phyloP scores from a whole-genome alignment of 352 stramenopile species.

The Plasmopara muralis region DNA sequence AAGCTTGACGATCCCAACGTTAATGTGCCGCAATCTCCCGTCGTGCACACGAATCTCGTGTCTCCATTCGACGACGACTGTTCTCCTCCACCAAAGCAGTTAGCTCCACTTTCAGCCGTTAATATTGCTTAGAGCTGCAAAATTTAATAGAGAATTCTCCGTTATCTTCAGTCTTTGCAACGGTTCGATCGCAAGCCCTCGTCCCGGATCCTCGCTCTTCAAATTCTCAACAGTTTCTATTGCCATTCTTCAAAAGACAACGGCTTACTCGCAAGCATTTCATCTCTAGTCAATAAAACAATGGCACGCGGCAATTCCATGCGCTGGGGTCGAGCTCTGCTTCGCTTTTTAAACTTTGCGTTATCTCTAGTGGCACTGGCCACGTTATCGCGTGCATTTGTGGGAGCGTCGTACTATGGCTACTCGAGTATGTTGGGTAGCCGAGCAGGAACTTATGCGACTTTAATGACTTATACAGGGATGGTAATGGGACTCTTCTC shows the following conservation, averaged over 20 bases:
- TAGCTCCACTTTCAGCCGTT: slow-evolving; percentile 8
- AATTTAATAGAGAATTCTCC: slow-evolving; percentile 2
- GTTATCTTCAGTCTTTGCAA: slow-evolving; percentile 5
- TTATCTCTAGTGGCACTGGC: slow-evolving; percentile 50
- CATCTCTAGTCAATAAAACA: slow-evolving; percentile 3
- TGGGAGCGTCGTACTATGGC: slow-evolving; percentile 53
- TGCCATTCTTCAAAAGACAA: slow-evolving; percentile 16
- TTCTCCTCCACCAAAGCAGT: slow-evolving; percentile 4
- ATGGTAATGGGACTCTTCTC: slow-evolving; percentile 59
- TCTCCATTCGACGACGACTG: slow-evolving; percentile 19
- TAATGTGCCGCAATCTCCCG: slow-evolving; percentile 11
- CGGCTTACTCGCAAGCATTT: too few relatives aligned
- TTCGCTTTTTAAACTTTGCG: slow-evolving; percentile 61
- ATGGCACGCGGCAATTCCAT: slow-evolving; percentile 23
- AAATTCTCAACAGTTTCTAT: not conserved
- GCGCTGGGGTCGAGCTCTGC: slow-evolving; percentile 28
- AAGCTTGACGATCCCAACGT: not conserved
- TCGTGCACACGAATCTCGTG: slow-evolving; percentile 19
- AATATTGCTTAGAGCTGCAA: slow-evolving; percentile 3
- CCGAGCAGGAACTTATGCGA: slow-evolving; percentile 45
- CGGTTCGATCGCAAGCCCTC: slow-evolving; percentile 11
- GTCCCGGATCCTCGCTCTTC: slow-evolving; percentile 17
- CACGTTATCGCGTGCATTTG: slow-evolving; percentile 54
- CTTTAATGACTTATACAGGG: slow-evolving; percentile 54
- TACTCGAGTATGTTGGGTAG: slow-evolving; percentile 69